Percentiles rank a stretch among this genome's conserved stretches.
Conservation (phyloP, 2,329 filamentous ascomycete genomes). For the Blastomyces percursus region DNA sequence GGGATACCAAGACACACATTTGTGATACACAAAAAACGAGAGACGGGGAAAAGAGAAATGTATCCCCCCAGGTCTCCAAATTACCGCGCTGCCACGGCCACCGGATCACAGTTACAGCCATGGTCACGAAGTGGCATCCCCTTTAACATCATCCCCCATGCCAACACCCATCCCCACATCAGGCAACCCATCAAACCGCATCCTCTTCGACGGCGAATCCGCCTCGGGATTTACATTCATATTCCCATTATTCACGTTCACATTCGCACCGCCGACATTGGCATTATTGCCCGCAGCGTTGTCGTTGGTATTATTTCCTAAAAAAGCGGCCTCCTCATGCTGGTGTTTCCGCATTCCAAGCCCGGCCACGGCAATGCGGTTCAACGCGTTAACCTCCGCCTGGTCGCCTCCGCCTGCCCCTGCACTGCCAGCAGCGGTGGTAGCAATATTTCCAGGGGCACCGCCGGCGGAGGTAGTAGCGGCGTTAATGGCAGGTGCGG, state of each 20-base stretch:
- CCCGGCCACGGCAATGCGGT: constrained; percentile 34
- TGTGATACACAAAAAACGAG: neutral
- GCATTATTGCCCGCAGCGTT: neutral
- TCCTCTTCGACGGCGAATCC: constrained; percentile 1
- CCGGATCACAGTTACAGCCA: neutral
- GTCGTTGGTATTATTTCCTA: constrained; percentile 17
- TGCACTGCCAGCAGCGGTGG: neutral
- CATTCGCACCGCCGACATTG: neutral
- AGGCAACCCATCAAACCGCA: constrained; percentile 3
- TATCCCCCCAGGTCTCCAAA: neutral
- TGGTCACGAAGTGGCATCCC: neutral
- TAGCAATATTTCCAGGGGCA: neutral
- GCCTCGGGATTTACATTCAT: neutral
- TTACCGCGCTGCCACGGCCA: neutral
- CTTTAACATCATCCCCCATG: neutral
- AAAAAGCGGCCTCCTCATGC: constrained; percentile 28
- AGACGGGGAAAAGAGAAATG: neutral
- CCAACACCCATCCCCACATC: neutral
- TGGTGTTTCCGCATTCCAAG: constrained; percentile 35
- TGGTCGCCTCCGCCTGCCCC: constrained; percentile 13
- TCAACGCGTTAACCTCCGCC: constrained; percentile 31
- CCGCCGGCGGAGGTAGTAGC: constrained; percentile 11
- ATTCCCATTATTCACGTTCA: neutral
- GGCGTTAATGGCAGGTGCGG: constrained; percentile 15
- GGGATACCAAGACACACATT: no score